Evolutionary conservation across 345 rosid species (phyloP), one percentile per base, ranked within the genome.

Genomic region (Salix udensis): DNA sequence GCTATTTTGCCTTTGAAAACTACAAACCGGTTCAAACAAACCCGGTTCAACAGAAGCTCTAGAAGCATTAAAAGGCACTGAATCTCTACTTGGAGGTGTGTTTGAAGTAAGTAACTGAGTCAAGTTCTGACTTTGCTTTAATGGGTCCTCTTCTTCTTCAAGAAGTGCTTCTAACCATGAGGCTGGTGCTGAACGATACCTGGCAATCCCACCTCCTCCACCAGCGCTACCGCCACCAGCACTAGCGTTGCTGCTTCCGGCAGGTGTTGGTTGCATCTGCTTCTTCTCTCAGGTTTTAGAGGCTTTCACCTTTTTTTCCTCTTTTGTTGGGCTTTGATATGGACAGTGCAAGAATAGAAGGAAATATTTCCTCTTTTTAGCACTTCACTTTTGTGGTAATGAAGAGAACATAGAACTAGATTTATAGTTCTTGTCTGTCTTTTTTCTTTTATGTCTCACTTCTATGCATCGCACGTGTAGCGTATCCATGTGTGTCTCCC

Each of bases 111-210:
- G 88, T 30, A 93, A 80, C 86, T 92, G 90, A 23, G 96, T 89
- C 70, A 92, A 80, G 71, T 85, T 86, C 69, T 89, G 94, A 83
- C 77, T 87, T 23, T 91, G 89, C 82, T 89, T 92, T 40, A 90
- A 71, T 21, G 89, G 89, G 79, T 90, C 94, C 74, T 89, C 94
- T 55, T 86, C 94, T 70, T 88, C 94, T 71, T 87, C 97, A 7
- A 90, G 86, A 40, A 92, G 89, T 1, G 91, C 85, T 72, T 89
- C 93, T 36, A 92, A 82, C 97, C 97, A 92, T 60, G 89, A 80
- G 23, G 91, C 84, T 10, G 97, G 97, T 72, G 93, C 97, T 40
- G 93, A 92, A 18, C 92, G 89, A 79, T 88, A 86, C 65, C 94
- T 83, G 44, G 90, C 77, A 7, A 92, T 88, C 52, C 91, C 89